Conservation (phyloP, 305 asterid genomes). For the Fraxinus platypoda region DNA sequence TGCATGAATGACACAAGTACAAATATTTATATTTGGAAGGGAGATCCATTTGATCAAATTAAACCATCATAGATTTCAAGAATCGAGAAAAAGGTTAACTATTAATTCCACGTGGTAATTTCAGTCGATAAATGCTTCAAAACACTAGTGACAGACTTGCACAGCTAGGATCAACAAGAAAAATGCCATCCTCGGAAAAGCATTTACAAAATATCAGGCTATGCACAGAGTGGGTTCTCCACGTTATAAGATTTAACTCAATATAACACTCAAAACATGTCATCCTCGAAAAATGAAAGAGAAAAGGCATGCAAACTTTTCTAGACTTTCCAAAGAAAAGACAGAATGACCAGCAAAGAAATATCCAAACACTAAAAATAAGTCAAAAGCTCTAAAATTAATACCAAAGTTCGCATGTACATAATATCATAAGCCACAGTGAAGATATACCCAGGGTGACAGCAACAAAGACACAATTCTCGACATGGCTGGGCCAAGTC, state of each 20-base stretch:
- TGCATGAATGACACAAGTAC: slow-evolving; percentile 16
- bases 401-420: not conserved
- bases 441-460: slow-evolving; percentile 79
- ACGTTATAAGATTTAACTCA: not conserved
- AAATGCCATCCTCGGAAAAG: not conserved
- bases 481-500: slow-evolving; percentile 98
- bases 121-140: not conserved
- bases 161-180: not conserved
- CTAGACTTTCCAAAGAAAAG: not conserved
- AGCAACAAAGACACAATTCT: slow-evolving; percentile 81
- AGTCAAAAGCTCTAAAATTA: not conserved
- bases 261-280: not conserved
- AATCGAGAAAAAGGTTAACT: not conserved
- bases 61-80: not conserved
- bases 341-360: not conserved
- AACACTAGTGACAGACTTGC: not conserved
- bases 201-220: not conserved
- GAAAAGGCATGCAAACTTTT: not conserved
- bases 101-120: not conserved
- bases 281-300: not conserved
- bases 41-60: not conserved
- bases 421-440: slow-evolving; percentile 10
- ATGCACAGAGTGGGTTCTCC: not conserved
- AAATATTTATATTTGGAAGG: not conserved
- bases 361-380: not conserved